phyloP scores from a whole-genome alignment of 768 basidiomycete species.

The Pisolithus microcarpus region DNA sequence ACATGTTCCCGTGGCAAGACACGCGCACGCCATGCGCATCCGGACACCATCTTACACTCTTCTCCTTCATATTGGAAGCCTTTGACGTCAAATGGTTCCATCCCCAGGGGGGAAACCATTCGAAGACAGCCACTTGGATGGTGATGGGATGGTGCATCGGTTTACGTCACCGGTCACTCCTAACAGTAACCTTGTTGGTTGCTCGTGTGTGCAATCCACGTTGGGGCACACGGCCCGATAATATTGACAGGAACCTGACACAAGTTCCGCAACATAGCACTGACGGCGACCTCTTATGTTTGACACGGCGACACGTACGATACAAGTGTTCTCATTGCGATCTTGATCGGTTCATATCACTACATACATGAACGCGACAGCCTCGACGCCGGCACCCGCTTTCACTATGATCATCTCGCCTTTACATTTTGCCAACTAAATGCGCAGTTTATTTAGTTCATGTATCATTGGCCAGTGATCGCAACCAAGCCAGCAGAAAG shows the following conservation, averaged over 20 bases:
- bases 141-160: neutral
- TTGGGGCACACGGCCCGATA: neutral
- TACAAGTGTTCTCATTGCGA: neutral
- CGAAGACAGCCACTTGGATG: neutral
- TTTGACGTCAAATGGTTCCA: neutral
- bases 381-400: neutral
- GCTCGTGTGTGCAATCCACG: neutral
- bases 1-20: conserved; percentile 23
- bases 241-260: neutral
- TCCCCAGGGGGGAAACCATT: neutral
- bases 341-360: neutral
- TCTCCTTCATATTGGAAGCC: neutral
- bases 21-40: conserved; percentile 20
- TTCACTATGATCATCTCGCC: neutral
- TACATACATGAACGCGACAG: neutral
- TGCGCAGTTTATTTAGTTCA: conserved; percentile 1
- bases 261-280: neutral
- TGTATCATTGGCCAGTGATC: neutral
- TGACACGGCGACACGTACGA: neutral
- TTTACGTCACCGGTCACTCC: too few relatives aligned
- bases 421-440: neutral
- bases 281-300: neutral
- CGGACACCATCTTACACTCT: conserved; percentile 5
- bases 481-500: conserved; percentile 3
- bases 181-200: neutral